These are phyloP conservation scores for Alternaria sp. DNA, from an alignment of 2,329 filamentous ascomycete genomes.

Conservation along the genomic window DNA sequence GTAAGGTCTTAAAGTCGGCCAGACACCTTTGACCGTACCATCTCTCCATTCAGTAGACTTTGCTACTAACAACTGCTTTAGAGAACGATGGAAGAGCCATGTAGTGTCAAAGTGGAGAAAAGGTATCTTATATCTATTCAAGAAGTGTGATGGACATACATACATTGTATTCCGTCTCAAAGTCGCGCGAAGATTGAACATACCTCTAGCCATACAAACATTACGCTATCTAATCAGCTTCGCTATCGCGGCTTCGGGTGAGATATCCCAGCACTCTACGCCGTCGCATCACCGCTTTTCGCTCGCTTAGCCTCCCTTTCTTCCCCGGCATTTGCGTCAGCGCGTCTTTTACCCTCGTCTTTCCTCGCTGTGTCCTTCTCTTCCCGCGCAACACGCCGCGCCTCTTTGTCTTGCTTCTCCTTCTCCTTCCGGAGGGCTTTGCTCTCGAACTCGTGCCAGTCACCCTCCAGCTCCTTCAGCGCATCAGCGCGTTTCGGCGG, in stretches of 20 bases:
- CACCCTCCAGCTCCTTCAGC: slow-evolving; percentile 83
- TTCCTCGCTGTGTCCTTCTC: slow-evolving; percentile 33
- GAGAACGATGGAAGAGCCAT: not conserved
- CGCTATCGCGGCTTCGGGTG: not conserved
- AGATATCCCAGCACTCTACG: slow-evolving; percentile 5
- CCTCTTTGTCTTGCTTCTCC: slow-evolving; percentile 70
- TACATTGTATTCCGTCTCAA: not conserved
- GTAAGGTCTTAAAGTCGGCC: too few species aligned
- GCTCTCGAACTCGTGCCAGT: slow-evolving; percentile 99
- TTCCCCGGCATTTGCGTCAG: slow-evolving; percentile 38
- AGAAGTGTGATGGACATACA: not conserved
- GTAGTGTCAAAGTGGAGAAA: not conserved
- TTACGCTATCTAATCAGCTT: slow-evolving; percentile 3
- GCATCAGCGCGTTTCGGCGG: slow-evolving; percentile 78
- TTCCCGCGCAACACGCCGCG: slow-evolving; percentile 50
- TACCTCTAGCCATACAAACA: not conserved
- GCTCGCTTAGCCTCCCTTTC: slow-evolving; percentile 46
- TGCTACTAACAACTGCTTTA: not conserved
- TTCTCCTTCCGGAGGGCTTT: slow-evolving; percentile 93
- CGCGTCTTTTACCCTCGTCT: slow-evolving; percentile 46
- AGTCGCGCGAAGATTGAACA: not conserved
- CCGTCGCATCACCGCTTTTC: slow-evolving; percentile 33
- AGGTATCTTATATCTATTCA: not conserved
- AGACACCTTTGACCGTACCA: too few species aligned
- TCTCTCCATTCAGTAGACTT: too few species aligned